Evolutionary conservation across 106 monocot genomes (phyloP).

Genomic region (Triglochin maritima): DNA sequence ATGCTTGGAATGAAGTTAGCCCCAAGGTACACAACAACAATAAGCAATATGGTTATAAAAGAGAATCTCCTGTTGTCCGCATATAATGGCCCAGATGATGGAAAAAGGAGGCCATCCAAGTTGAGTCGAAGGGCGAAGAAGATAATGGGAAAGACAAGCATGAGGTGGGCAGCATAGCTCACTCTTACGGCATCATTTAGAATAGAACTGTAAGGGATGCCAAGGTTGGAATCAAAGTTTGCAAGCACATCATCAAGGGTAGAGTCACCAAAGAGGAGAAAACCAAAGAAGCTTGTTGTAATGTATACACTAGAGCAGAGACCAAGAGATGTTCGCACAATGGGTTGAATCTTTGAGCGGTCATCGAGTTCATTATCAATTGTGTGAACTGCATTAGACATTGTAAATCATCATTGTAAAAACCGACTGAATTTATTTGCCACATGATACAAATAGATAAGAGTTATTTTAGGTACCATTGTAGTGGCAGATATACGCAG

Average conservation of each 20-base stretch:
- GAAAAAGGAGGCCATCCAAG: constrained; percentile 76
- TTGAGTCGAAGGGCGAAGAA: constrained; percentile 78
- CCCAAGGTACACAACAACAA: constrained; percentile 44
- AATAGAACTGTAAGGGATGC: constrained; percentile 59
- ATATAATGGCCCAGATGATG: constrained; percentile 34
- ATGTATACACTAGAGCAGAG: constrained; percentile 81
- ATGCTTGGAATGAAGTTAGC: constrained; percentile 89
- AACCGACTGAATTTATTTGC: background rate
- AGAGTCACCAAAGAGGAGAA: constrained; percentile 78
- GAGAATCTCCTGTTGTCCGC: constrained; percentile 55
- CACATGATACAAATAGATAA: background rate
- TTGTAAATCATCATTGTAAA: background rate
- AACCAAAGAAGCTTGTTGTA: constrained; percentile 79
- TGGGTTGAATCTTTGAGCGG: constrained; percentile 49
- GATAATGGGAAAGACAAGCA: constrained; percentile 93
- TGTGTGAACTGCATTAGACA: constrained; percentile 64
- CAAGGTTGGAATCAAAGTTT: constrained; percentile 80
- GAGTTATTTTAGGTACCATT: constrained; percentile 10
- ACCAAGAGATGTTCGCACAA: constrained; percentile 58
- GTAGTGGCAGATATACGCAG: constrained; percentile 23
- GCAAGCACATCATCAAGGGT: constrained; percentile 90
- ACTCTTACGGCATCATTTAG: constrained; percentile 65
- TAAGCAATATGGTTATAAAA: constrained; percentile 28
- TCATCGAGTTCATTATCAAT: constrained; percentile 86
- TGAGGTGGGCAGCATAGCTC: constrained; percentile 75